Base-by-base conservation (phyloP, 371 early-diverging fungal species). In the Capillidium heterosporum region DNA sequence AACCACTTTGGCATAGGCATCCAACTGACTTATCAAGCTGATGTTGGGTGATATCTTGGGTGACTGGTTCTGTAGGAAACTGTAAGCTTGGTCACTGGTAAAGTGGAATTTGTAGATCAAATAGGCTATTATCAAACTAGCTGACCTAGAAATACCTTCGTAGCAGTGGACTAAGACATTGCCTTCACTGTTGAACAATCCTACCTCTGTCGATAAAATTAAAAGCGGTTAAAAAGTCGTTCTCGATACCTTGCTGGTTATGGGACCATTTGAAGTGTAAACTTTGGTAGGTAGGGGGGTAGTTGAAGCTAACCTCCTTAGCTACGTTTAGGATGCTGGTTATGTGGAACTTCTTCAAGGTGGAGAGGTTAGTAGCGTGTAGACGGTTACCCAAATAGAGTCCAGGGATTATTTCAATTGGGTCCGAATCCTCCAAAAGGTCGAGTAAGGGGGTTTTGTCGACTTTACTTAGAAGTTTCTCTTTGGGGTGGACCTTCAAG, bases 61-160 rank as follows among this genome's bases (percentile, higher is more conserved):
- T 24, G 83, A 78, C 26, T 75, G 60, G 31, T 65, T 55, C 65
- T 85, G 81, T 32, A 91, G 90, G 62, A 75, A 80, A 39, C 75
- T 74, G 62, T 88, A 86, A 7, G 91, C 89, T n/a, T 78, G 75
- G 15, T 70, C 68, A 53, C 83, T 67, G 2, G 72, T 70, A 65
- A 84, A 58, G 1, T 64, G 59, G 49, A 72, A 62, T 0, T 77
- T 69, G 44, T 77, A 75, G 88, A 91, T 91, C 57, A 87, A 76
- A 64, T 88, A 91, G 2, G 89, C 92, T 48, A 91, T 84, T 32
- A 88, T 77, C 41, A 91, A 68, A 0, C 85, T 77, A 7, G 92
- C 94, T 11, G 88, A 88, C 35, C 94, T 72, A 27, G 91, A 87
- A 7, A 91, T 83, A n/a, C 94, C 94, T 60, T 84, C 75, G 62